These are phyloP conservation scores for Hyphochytrium catenoides DNA, from an alignment of 352 stramenopile species.

Conservation along the genomic window DNA sequence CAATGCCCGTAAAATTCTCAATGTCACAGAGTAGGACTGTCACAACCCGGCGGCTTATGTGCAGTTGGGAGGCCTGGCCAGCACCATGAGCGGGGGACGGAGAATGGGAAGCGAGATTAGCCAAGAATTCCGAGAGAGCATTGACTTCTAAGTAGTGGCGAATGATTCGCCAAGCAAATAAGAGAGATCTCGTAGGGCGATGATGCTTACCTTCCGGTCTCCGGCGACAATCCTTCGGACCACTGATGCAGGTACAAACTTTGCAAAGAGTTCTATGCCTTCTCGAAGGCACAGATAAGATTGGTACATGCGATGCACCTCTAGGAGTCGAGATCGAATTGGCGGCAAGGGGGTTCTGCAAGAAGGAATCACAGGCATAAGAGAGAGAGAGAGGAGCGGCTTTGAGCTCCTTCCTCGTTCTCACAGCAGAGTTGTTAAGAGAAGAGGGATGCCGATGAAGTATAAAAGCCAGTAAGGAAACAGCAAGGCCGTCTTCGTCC, in stretches of 20 bases:
- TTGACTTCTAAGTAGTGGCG: slow-evolving; percentile 2
- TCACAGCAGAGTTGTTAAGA: no score
- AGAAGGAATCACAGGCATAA: no score
- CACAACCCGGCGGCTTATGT: slow-evolving; percentile 9
- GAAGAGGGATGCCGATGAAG: no score
- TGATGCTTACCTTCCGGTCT: background rate
- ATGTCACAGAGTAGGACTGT: slow-evolving; percentile 12
- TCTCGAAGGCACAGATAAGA: slow-evolving; percentile 1
- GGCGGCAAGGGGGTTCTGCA: no score
- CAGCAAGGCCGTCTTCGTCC: no score
- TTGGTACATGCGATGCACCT: slow-evolving; percentile 1
- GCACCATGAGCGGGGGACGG: background rate
- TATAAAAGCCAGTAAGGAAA: no score
- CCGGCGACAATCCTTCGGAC: background rate
- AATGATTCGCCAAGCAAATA: background rate
- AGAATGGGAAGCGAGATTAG: background rate
- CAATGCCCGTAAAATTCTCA: slow-evolving; percentile 11
- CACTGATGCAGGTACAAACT: slow-evolving; percentile 6
- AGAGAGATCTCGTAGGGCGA: background rate
- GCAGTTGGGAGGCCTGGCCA: slow-evolving; percentile 4
- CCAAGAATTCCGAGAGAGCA: background rate
- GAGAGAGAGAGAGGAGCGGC: no score
- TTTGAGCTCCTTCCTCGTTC: no score
- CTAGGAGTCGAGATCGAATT: slow-evolving; percentile 3
- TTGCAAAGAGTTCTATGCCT: slow-evolving; percentile 5